Conservation (phyloP, 108 stramenopile species). For the Conticribra guillardii region DNA sequence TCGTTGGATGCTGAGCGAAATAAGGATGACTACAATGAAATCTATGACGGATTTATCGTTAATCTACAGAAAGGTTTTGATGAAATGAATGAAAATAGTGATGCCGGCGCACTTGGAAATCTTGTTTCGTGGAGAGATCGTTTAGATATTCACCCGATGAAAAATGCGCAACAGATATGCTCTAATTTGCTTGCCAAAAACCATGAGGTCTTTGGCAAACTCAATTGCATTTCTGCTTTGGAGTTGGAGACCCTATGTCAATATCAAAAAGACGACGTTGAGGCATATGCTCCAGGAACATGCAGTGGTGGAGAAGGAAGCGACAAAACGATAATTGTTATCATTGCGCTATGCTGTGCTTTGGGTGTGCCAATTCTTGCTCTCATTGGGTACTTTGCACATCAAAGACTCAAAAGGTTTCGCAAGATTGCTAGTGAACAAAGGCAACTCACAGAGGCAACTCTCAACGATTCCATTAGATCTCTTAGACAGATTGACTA, state of each 20-base stretch:
- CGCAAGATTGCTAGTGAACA: conserved; percentile 33
- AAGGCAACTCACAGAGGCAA: conserved; percentile 42
- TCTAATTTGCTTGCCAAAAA: conserved; percentile 19
- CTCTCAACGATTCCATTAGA: conserved; percentile 39
- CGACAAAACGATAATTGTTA: conserved; percentile 16
- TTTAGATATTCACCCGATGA: conserved; percentile 34
- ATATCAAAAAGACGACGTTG: conserved; percentile 34
- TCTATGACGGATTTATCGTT: conserved; percentile 16
- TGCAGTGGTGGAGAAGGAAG: conserved; percentile 3
- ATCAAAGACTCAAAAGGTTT: conserved; percentile 21
- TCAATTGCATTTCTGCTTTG: conserved; percentile 20
- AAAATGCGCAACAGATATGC: conserved; percentile 30
- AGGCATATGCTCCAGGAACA: conserved; percentile 31
- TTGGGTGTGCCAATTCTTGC: conserved; percentile 15
- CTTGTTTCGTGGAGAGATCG: conserved; percentile 38
- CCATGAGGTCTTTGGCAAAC: conserved; percentile 12
- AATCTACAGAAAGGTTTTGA: conserved; percentile 25
- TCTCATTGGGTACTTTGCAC: conserved; percentile 9
- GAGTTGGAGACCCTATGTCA: conserved; percentile 26
- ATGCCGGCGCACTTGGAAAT: conserved; percentile 40
- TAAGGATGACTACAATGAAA: conserved; percentile 24
- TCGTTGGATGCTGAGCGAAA: conserved; percentile 13
- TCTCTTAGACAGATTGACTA: conserved; percentile 37
- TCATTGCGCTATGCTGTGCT: conserved; percentile 23
- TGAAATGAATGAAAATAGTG: conserved; percentile 9